Base-by-base conservation (phyloP, 2,329 filamentous ascomycete genomes). In the Paecilomyces niveus region DNA sequence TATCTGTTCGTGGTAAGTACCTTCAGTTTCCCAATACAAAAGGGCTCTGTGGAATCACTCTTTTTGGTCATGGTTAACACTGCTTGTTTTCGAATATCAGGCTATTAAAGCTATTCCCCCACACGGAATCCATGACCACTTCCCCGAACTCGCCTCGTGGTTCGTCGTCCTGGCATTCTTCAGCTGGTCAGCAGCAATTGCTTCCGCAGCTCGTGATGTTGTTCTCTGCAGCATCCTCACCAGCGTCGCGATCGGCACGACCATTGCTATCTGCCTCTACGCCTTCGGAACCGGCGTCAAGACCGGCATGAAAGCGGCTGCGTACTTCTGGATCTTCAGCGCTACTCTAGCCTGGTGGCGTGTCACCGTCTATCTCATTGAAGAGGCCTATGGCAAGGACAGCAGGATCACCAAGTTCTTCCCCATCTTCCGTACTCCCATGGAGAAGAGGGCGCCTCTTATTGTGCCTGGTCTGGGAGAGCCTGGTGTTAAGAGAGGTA, bases 401-500 rank as follows among this genome's bases (percentile, higher is more conserved):
- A 11, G 29, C 10, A 35, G 18, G 35, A 45, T 53, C 50, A 59
- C 62, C 26, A 65, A 63, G 59, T 63, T 63, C 62, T 65, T 64
- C 61, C 63, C 63, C 32, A 59, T 65, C 21, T 59, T 59, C 26
- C 57, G 63, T 29, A 63, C 63, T 29, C 9, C 58, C 10, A 50
- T 49, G 10, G 64, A 65, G 58, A 65, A 63, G 63, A 22, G 57
- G 13, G 60, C 59, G 22, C 61, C 63, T n/a, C 54, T 60, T 39
- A 57, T 65, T n/a, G 61, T 62, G 24, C 61, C 64, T 51, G 64
- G 64, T 2, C 32, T 64, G 22, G 64, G 64, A 9, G 64, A 65
- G 59, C 64, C 63, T 11, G 64, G 64, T 57, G 64, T 65, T n/a
- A 65, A 65, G 62, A 54, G 64, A 53, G 64, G 63, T 53, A 64